Base-by-base conservation (phyloP, 2,329 filamentous ascomycete genomes). In the Ilyonectria destructans region DNA sequence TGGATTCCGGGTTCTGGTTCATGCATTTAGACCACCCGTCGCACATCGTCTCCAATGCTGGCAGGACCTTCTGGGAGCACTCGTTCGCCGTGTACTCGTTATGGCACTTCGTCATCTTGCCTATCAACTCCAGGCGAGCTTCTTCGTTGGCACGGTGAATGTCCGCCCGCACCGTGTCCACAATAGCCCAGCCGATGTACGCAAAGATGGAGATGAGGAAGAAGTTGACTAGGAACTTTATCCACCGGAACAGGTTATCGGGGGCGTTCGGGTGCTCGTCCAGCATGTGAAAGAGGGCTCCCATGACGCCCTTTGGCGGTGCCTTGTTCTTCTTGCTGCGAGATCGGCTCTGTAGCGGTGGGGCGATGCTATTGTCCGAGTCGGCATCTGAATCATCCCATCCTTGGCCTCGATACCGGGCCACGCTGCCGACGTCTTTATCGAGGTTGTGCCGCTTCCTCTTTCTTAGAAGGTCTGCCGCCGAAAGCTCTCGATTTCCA, bases 1-100 rank as follows among this genome's bases (percentile, higher is more conserved):
- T 90, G 63, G 90, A 90, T 51, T 91, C 87, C 0, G 95, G 91
- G 76, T 98, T 93, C 71, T 92, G 90, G 71, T 91, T 90, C 94
- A 97, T 97, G 82, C 96, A 98, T 35, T 89, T 85, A 71, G 92
- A 90, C 96, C 96, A 98, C 69, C 91, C 89, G 37, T 90, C 88
- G 79, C 96, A 99, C 4, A 92, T 84, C 0, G 82, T 82, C 69
- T 92, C 88, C 74, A 98, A 85, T 0, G 93, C 94, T 0, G 95
- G 96, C 15, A 92, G 88, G 19, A 87, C 87, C 3, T 88, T 86
- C 62, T 82, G 80, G 0, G 87, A 88, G 80, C 96, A 99, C 43
- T 87, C 85, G 77, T 99, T 99, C 55, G 90, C 86, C 2, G 87
- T 84, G 80, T 92, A 99, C 70, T 96, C 87, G 45, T 89, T 88